phyloP scores from a whole-genome alignment of 192 early-diverging fungal species.

The Lobulomyces angularis region DNA sequence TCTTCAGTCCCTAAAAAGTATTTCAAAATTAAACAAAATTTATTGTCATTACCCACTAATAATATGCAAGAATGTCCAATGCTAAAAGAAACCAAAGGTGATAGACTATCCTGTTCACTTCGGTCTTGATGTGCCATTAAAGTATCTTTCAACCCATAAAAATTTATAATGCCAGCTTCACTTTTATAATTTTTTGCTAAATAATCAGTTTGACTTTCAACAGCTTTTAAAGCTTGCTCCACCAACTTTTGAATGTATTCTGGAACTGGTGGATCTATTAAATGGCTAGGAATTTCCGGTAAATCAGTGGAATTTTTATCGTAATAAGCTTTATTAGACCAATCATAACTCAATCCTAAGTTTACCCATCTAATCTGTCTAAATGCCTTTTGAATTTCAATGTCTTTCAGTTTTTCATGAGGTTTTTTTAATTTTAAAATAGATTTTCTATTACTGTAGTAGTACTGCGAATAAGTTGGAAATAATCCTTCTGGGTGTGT shows the following conservation, averaged over 20 bases:
- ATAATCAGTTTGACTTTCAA: slow-evolving; percentile 48
- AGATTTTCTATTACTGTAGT: too few relatives aligned
- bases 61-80: slow-evolving; percentile 43
- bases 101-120: slow-evolving; percentile 73
- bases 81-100: slow-evolving; percentile 63
- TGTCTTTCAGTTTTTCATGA: too few relatives aligned
- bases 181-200: slow-evolving; percentile 40
- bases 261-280: slow-evolving; percentile 66
- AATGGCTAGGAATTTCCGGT: too few relatives aligned
- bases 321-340: slow-evolving; percentile 12
- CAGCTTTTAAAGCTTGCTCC: slow-evolving; percentile 49
- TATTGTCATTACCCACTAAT: not conserved
- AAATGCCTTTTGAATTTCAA: too few relatives aligned
- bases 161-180: slow-evolving; percentile 91
- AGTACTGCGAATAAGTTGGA: too few relatives aligned
- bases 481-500: too few relatives aligned
- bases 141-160: slow-evolving; percentile 67
- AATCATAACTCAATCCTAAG: slow-evolving; percentile 35
- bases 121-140: slow-evolving; percentile 89
- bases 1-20: slow-evolving; percentile 47
- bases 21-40: slow-evolving; percentile 12
- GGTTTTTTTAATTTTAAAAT: too few relatives aligned
- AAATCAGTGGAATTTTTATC: slow-evolving; percentile 21
- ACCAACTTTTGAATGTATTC: slow-evolving; percentile 44
- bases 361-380: slow-evolving; percentile 31